phyloP scores from a whole-genome alignment of 176 grass and related monocot species.

The Musa itinerans region DNA sequence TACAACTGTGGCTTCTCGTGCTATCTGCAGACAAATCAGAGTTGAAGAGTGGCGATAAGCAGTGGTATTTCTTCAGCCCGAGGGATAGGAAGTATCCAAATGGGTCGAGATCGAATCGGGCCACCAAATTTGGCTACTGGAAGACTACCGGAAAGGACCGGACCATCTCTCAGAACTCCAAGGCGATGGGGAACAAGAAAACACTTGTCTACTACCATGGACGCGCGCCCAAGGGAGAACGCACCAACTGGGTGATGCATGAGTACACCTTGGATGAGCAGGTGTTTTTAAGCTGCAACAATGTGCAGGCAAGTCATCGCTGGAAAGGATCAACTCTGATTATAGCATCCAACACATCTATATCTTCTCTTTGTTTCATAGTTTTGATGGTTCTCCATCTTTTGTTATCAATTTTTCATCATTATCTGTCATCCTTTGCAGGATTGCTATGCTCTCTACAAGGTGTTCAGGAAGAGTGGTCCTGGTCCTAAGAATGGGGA shows the following conservation, averaged over 20 bases:
- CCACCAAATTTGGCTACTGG: conserved; percentile 14
- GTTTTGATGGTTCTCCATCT: too few relatives aligned
- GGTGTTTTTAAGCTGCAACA: conserved; percentile 25
- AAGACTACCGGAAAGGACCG: conserved; percentile 17
- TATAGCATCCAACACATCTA: not conserved
- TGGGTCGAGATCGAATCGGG: conserved; percentile 11
- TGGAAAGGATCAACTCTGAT: not conserved
- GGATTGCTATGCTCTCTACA: conserved; percentile 70
- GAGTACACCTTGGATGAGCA: conserved; percentile 43
- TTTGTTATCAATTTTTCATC: not conserved
- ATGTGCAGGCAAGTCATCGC: conserved; percentile 22
- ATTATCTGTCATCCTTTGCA: conserved; percentile 19
- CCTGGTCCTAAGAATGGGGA: conserved; percentile 87
- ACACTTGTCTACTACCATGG: conserved; percentile 21
- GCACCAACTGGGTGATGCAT: conserved; percentile 20
- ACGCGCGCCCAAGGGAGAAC: conserved; percentile 10
- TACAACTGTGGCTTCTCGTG: not conserved
- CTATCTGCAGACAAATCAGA: conserved; percentile 10
- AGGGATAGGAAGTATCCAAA: conserved; percentile 16
- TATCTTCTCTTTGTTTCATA: too few relatives aligned
- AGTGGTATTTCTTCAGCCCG: conserved; percentile 21
- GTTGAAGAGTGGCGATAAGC: conserved; percentile 9
- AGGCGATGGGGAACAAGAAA: conserved; percentile 8
- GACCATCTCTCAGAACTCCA: conserved; percentile 13
- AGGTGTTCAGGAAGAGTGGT: conserved; percentile 92